Percentiles rank a stretch among this genome's conserved stretches.
Conservation (phyloP, 202 grass and related monocot genomes). For the Elaeis oleifera region DNA sequence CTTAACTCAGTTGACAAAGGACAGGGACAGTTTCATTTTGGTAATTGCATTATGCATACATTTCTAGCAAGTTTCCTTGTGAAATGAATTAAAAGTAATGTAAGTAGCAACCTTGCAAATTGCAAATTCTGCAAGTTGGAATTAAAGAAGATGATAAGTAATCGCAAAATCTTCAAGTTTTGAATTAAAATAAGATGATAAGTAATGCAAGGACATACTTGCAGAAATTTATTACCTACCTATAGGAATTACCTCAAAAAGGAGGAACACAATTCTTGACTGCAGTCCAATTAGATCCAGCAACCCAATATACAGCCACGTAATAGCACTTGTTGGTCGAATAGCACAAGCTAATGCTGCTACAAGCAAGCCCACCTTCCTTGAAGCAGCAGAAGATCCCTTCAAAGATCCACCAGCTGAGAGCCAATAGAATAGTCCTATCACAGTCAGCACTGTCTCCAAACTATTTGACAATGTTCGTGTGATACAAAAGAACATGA, state of each 20-base stretch:
- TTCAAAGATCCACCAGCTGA: constrained; percentile 37
- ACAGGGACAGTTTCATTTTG: too few species aligned
- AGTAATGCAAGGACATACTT: background rate
- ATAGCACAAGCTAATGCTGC: constrained; percentile 73
- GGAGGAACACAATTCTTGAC: constrained; percentile 46
- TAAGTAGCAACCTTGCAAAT: too few species aligned
- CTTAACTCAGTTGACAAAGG: too few species aligned
- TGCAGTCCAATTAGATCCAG: constrained; percentile 71
- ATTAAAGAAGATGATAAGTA: too few species aligned
- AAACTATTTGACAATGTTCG: constrained; percentile 85
- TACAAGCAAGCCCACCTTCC: constrained; percentile 60
- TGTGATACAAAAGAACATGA: constrained; percentile 84
- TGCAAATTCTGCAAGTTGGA: too few species aligned
- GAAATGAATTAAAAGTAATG: too few species aligned
- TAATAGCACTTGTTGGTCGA: constrained; percentile 86
- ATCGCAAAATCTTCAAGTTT: too few species aligned
- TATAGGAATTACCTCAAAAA: constrained; percentile 62
- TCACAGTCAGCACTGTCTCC: constrained; percentile 75
- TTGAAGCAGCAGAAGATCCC: constrained; percentile 38
- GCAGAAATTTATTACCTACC: constrained; percentile 47
- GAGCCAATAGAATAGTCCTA: constrained; percentile 81
- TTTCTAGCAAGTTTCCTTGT: too few species aligned
- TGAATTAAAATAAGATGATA: too few species aligned
- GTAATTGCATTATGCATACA: too few species aligned
- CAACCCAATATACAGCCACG: constrained; percentile 78